phyloP scores from a whole-genome alignment of 768 basidiomycete genomes.

The Leccinellum albellum region DNA sequence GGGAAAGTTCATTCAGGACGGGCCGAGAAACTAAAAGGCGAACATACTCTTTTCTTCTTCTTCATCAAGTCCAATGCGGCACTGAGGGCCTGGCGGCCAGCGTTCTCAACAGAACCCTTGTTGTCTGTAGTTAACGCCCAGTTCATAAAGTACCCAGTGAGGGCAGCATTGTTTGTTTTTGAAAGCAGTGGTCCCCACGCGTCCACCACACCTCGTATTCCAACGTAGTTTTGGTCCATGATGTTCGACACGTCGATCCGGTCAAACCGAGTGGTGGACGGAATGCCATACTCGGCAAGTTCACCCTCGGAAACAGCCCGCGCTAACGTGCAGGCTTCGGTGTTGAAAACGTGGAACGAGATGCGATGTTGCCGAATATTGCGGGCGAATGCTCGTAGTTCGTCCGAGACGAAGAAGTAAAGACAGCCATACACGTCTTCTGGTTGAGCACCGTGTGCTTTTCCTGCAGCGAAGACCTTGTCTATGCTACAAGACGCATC shows the following conservation, averaged over 20 bases:
- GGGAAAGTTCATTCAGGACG: neutral
- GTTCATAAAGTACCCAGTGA: slow-evolving; percentile 48
- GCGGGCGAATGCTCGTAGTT: slow-evolving; percentile 36
- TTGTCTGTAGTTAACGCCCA: slow-evolving; percentile 29
- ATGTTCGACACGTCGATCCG: slow-evolving; percentile 41
- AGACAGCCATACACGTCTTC: slow-evolving; percentile 51
- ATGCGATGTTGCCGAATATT: slow-evolving; percentile 34
- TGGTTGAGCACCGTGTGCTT: slow-evolving; percentile 33
- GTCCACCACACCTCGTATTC: slow-evolving; percentile 26
- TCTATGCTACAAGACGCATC: slow-evolving; percentile 31
- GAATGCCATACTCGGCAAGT: slow-evolving; percentile 17
- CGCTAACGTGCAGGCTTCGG: slow-evolving; percentile 41
- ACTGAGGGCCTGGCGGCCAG: neutral
- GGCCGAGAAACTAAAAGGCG: neutral
- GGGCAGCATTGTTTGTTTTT: slow-evolving; percentile 27
- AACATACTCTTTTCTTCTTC: slow-evolving; percentile 16
- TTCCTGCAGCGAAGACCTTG: slow-evolving; percentile 38
- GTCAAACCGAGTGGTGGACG: slow-evolving; percentile 34
- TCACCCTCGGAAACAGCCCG: slow-evolving; percentile 29
- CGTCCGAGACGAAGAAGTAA: slow-evolving; percentile 42
- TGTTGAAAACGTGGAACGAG: slow-evolving; percentile 31
- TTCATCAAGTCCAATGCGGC: slow-evolving; percentile 9
- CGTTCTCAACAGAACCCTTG: slow-evolving; percentile 5
- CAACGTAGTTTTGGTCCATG: slow-evolving; percentile 33
- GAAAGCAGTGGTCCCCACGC: slow-evolving; percentile 38